A percentile compares a stretch with the other conserved stretches of the same genome.
Conservation (phyloP, 352 stramenopile species). For the Blastocystis sp. region DNA sequence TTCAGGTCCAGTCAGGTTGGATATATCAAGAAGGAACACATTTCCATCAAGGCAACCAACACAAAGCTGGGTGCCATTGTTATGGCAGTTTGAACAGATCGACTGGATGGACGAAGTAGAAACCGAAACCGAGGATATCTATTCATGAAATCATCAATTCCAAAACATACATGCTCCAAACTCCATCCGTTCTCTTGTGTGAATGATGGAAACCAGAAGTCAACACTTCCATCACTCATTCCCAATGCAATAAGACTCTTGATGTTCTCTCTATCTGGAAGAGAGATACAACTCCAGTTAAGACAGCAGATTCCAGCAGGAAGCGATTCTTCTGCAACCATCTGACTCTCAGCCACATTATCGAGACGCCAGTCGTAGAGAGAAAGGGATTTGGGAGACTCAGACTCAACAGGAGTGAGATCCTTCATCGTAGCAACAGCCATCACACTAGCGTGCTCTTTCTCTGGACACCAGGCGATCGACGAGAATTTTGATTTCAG, state of each 20-base stretch:
- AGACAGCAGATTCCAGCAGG: neutral
- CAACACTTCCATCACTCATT: neutral
- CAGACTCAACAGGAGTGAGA: neutral
- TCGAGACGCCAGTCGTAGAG: slow-evolving; percentile 22
- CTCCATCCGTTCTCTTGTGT: neutral
- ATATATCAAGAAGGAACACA: slow-evolving; percentile 12
- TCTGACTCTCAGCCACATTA: neutral
- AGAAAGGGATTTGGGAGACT: neutral
- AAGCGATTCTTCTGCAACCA: neutral
- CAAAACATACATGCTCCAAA: neutral
- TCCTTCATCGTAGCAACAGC: slow-evolving; percentile 38
- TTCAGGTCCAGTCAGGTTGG: neutral
- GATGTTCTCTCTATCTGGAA: neutral
- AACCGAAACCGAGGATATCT: neutral
- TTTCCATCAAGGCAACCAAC: slow-evolving; percentile 12
- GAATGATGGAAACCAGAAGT: slow-evolving; percentile 23
- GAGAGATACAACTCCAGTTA: neutral
- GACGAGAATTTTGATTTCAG: slow-evolving; percentile 5
- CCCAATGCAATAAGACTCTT: neutral
- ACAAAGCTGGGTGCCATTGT: neutral
- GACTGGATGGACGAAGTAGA: neutral
- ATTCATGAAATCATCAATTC: neutral
- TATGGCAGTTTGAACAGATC: slow-evolving; percentile 42
- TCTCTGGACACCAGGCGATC: slow-evolving; percentile 35
- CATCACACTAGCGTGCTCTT: slow-evolving; percentile 25